Evolutionary conservation across 306 rosid genomes (phyloP).

Genomic region (Vigna unguiculata): DNA sequence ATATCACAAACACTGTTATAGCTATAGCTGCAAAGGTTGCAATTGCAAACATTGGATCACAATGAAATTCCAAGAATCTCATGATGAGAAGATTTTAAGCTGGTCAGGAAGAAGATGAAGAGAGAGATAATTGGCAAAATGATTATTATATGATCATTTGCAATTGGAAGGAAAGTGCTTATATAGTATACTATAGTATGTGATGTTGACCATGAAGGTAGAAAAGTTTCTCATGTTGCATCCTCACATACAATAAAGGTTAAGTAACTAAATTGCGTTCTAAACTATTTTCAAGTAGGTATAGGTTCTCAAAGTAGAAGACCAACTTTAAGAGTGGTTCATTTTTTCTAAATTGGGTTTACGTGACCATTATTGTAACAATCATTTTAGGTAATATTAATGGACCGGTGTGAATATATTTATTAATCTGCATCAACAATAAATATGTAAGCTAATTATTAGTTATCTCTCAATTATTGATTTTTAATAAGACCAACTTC

Average conservation of each 20-base stretch:
- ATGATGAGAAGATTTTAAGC: neutral
- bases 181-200: too few species aligned
- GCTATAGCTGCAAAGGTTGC: neutral
- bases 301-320: too few species aligned
- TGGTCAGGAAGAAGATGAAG: neutral
- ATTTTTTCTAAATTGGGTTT: neutral
- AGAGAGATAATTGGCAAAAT: neutral
- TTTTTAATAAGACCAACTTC: neutral
- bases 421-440: too few species aligned
- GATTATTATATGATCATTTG: neutral
- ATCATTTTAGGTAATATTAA: neutral
- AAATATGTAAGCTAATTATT: too few species aligned
- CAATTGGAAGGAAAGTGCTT: neutral
- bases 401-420: neutral
- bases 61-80: neutral
- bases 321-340: neutral
- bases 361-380: neutral
- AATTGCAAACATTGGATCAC: neutral
- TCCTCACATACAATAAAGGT: too few species aligned
- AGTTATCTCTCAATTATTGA: too few species aligned
- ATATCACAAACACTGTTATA: neutral
- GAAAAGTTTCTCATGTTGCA: neutral
- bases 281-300: too few species aligned
- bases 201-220: neutral
- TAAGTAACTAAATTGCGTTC: too few species aligned